These are phyloP conservation scores for Debaryomyces psychrophilus DNA, from an alignment of 1,139 yeast genomes.

Conservation along the genomic window DNA sequence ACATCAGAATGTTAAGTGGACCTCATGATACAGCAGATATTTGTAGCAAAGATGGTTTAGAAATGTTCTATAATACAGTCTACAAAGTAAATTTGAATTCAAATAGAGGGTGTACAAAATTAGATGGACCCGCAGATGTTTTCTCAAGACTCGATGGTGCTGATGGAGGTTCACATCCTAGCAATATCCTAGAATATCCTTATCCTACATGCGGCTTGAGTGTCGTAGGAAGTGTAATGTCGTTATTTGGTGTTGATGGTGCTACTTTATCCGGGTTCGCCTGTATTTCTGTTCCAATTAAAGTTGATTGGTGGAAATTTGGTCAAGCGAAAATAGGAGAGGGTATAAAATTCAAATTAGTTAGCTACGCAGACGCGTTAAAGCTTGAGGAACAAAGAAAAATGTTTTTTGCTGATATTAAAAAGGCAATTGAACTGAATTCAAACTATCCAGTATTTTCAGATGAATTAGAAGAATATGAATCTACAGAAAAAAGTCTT, in stretches of 20 bases:
- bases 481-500: too few species aligned
- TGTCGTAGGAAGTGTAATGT: slow-evolving; percentile 34
- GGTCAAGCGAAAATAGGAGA: slow-evolving; percentile 38
- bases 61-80: slow-evolving; percentile 25
- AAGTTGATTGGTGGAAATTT: slow-evolving; percentile 38
- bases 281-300: slow-evolving; percentile 33
- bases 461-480: too few species aligned
- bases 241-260: slow-evolving; percentile 39
- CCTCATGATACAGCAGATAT: slow-evolving; percentile 41
- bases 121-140: slow-evolving; percentile 36
- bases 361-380: slow-evolving; percentile 30
- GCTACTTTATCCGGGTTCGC: slow-evolving; percentile 39
- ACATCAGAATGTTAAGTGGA: slow-evolving; percentile 33
- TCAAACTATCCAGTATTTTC: too few species aligned
- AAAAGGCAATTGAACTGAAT: slow-evolving; percentile 13
- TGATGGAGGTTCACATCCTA: slow-evolving; percentile 43
- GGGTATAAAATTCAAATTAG: slow-evolving; percentile 25
- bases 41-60: slow-evolving; percentile 29
- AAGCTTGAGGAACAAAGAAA: slow-evolving; percentile 23
- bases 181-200: slow-evolving; percentile 37
- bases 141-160: slow-evolving; percentile 33
- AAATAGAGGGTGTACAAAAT: slow-evolving; percentile 37
- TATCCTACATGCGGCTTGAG: slow-evolving; percentile 40
- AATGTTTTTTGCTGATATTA: slow-evolving; percentile 22
- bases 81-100: slow-evolving; percentile 37